These are phyloP conservation scores for Carallia brachiata DNA, from an alignment of 345 rosid species.

Conservation along the genomic window DNA sequence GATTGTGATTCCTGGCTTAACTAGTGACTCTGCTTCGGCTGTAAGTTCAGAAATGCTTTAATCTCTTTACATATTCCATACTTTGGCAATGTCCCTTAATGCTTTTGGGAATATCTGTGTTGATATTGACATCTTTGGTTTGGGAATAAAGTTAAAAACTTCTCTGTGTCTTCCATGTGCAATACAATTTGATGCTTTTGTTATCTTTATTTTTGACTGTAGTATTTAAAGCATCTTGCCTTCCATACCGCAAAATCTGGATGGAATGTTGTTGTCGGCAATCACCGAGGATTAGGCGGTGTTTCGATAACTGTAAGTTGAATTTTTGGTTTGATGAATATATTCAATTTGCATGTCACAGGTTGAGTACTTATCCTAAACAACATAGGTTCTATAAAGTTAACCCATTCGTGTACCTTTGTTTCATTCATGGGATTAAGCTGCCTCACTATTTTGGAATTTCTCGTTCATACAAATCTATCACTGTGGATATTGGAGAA, in stretches of 20 bases:
- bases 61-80: background rate
- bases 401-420: too few relatives aligned
- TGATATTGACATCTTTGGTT: background rate
- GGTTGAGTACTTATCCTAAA: too few relatives aligned
- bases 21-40: conserved; percentile 63
- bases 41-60: conserved; percentile 37
- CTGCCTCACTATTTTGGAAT: too few relatives aligned
- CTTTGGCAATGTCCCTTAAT: background rate
- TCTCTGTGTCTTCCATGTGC: background rate
- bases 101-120: background rate
- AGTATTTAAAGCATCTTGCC: conserved; percentile 83
- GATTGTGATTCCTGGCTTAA: conserved; percentile 66
- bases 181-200: background rate
- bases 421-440: too few relatives aligned
- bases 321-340: background rate
- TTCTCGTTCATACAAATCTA: too few relatives aligned
- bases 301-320: conserved; percentile 82
- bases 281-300: conserved; percentile 90
- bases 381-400: too few relatives aligned
- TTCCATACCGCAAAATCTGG: conserved; percentile 60
- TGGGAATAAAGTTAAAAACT: background rate
- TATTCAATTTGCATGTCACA: background rate
- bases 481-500: too few relatives aligned
- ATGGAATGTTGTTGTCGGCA: conserved; percentile 84
- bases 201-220: conserved; percentile 18